Percentiles rank a stretch among this genome's conserved stretches.
Conservation (phyloP, 371 early-diverging fungal genomes). For the Coemansia sp. region DNA sequence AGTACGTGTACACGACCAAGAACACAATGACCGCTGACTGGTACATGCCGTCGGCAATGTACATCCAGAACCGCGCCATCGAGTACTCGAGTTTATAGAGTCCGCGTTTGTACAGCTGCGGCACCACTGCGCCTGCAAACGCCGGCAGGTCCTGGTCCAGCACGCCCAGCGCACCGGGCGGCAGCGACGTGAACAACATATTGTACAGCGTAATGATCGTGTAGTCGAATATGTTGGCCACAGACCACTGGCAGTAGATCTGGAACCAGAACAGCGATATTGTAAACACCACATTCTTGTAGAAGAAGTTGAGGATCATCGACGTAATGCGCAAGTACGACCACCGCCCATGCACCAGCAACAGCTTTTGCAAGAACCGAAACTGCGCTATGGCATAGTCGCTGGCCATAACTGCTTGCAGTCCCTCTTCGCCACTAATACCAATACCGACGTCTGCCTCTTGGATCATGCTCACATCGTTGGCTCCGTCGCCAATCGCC, state of each 20-base stretch:
- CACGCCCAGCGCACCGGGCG: slow-evolving; percentile 70
- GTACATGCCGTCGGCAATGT: slow-evolving; percentile 77
- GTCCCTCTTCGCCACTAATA: slow-evolving; percentile 90
- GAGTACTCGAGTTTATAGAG: slow-evolving; percentile 81
- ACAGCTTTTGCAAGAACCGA: slow-evolving; percentile 65
- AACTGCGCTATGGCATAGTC: slow-evolving; percentile 92
- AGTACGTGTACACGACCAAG: slow-evolving; percentile 58
- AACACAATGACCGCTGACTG: slow-evolving; percentile 85
- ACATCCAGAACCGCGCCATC: slow-evolving; percentile 77
- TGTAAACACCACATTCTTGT: slow-evolving; percentile 78
- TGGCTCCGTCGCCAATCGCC: slow-evolving; percentile 90
- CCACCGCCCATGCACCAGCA: slow-evolving; percentile 86
- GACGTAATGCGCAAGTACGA: slow-evolving; percentile 74
- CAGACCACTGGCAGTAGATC: slow-evolving; percentile 69
- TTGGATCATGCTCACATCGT: slow-evolving; percentile 94
- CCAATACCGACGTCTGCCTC: slow-evolving; percentile 89
- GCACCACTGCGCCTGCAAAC: slow-evolving; percentile 68
- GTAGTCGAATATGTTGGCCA: slow-evolving; percentile 73
- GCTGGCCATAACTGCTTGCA: slow-evolving; percentile 88
- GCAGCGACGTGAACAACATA: slow-evolving; percentile 71
- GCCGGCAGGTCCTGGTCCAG: slow-evolving; percentile 90
- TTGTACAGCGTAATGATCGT: slow-evolving; percentile 74
- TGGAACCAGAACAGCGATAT: slow-evolving; percentile 82
- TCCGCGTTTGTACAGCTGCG: slow-evolving; percentile 84
- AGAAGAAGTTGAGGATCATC: slow-evolving; percentile 77